Base-by-base conservation (phyloP, 2,329 filamentous ascomycete species). In the Diaporthe destruens region DNA sequence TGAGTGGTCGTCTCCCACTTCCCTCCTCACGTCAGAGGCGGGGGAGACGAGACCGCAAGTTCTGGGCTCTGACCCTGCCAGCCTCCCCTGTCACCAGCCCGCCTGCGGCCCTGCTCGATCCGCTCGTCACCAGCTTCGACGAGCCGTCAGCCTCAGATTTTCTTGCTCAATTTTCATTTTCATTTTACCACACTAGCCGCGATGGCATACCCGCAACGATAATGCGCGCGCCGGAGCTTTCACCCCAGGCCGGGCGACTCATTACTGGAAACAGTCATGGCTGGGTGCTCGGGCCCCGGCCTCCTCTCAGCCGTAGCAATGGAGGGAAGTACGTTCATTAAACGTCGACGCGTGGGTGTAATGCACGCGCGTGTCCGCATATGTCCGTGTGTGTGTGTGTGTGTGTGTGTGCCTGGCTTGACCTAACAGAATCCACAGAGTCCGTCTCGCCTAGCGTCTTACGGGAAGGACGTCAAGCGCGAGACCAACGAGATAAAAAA, bases 171-270 rank as follows among this genome's bases (percentile, higher is more conserved):
- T 56, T 47, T 51, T 23, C 53, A 67, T 56, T 47, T 51, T 23
- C n/a, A 16, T 49, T 57, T 47, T 68, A 54, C 57, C 59, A 55
- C 51, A 49, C 51, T 73, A 59, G 71, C 59, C 68, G 71, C 71
- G 59, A 73, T 55, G 42, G 32, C 55, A 72, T 55, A 47, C 18
- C 49, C 51, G 39, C 61, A 39, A 36, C 69, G 20, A 63, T 20
- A 11, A 18, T 51, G 39, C 18, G 51, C 34, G 67, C 39, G 29
- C 20, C 67, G 53, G 56, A 66, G 68, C 49, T 32, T 42, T 72
- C 42, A 20, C 47, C 54, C 29, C 39, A 53, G 44, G 47, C 32
- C 25, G n/a, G 44, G 54, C 65, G 34, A 56, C n/a, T n/a, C n/a
- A 36, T 11, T 61, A 12, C 44, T 69, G 59, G 47, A 42, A 39